Conservation (phyloP, 805 yeast genomes). For the Nakazawaea pomicola region DNA sequence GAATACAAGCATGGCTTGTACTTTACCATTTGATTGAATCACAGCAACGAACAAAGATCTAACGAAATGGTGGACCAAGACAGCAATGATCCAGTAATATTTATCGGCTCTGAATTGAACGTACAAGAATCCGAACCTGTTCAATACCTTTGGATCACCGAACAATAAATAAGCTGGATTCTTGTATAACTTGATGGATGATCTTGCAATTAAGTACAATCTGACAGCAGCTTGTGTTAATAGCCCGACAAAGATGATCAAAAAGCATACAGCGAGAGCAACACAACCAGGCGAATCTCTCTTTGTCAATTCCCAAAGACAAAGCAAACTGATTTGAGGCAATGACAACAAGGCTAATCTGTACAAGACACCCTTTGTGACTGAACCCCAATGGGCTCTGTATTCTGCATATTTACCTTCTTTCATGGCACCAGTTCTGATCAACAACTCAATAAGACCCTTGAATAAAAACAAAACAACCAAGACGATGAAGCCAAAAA, state of each 20-base stretch:
- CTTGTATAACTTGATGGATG: conserved; percentile 65
- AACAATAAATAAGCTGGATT: conserved; percentile 90
- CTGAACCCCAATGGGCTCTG: conserved; percentile 77
- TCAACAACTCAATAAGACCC: conserved; percentile 58
- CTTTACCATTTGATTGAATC: conserved; percentile 74
- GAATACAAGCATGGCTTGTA: conserved; percentile 74
- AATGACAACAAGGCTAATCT: conserved; percentile 79
- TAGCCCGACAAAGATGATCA: conserved; percentile 52
- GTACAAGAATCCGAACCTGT: conserved; percentile 88
- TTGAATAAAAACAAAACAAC: conserved; percentile 59
- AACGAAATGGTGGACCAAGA: conserved; percentile 59
- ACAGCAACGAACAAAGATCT: conserved; percentile 85
- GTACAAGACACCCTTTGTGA: conserved; percentile 84
- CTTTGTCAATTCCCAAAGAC: conserved; percentile 85
- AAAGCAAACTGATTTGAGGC: conserved; percentile 78
- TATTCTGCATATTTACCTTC: conserved; percentile 68
- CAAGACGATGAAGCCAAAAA: conserved; percentile 61
- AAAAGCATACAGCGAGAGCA: conserved; percentile 71
- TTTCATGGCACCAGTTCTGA: conserved; percentile 52
- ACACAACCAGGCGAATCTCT: conserved; percentile 81
- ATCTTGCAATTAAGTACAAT: conserved; percentile 70
- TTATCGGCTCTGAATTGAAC: conserved; percentile 85
- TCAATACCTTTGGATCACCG: conserved; percentile 76
- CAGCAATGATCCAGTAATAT: conserved; percentile 74
- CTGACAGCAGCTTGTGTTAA: conserved; percentile 68